A percentile compares a stretch with the other conserved stretches of the same genome.
Conservation (phyloP, 352 stramenopile genomes). For the Phytophthora hybrid region DNA sequence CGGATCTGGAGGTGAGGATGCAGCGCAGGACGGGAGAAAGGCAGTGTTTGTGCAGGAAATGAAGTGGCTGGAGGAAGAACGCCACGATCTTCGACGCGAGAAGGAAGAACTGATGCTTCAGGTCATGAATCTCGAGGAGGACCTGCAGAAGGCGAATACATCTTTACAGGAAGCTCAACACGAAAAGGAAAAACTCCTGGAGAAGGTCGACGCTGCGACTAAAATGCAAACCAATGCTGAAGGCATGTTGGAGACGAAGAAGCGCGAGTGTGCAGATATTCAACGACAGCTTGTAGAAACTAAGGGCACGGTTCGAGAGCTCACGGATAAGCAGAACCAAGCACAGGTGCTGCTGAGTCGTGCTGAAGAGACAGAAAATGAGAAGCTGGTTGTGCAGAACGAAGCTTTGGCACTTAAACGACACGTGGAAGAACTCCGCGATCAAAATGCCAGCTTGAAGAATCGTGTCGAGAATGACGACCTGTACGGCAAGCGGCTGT, state of each 20-base stretch:
- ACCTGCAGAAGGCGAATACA: conserved; percentile 53
- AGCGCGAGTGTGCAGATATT: conserved; percentile 49
- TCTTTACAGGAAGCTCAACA: conserved; percentile 44
- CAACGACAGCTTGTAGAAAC: conserved; percentile 54
- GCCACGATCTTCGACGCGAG: conserved; percentile 55
- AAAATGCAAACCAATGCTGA: conserved; percentile 57
- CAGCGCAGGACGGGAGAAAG: conserved; percentile 32
- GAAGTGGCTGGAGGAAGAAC: conserved; percentile 80
- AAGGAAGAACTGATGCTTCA: conserved; percentile 70
- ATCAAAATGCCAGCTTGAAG: conserved; percentile 69
- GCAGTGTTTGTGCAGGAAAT: conserved; percentile 66
- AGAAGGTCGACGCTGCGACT: conserved; percentile 45
- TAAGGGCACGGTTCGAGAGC: conserved; percentile 58
- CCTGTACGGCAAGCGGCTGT: conserved; percentile 52
- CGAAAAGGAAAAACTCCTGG: conserved; percentile 58
- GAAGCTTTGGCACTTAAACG: conserved; percentile 63
- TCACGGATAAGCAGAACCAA: conserved; percentile 51
- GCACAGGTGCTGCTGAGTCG: conserved; percentile 49
- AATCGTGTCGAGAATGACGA: conserved; percentile 60
- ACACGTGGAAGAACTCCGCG: conserved; percentile 71
- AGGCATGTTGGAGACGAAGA: conserved; percentile 63
- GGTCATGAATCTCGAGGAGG: conserved; percentile 67
- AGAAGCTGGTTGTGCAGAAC: conserved; percentile 74
- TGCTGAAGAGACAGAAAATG: conserved; percentile 68
- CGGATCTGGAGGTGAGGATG: conserved; percentile 13